phyloP scores from a whole-genome alignment of 169 alveolate genomes.

The Eimeria necatrix region DNA sequence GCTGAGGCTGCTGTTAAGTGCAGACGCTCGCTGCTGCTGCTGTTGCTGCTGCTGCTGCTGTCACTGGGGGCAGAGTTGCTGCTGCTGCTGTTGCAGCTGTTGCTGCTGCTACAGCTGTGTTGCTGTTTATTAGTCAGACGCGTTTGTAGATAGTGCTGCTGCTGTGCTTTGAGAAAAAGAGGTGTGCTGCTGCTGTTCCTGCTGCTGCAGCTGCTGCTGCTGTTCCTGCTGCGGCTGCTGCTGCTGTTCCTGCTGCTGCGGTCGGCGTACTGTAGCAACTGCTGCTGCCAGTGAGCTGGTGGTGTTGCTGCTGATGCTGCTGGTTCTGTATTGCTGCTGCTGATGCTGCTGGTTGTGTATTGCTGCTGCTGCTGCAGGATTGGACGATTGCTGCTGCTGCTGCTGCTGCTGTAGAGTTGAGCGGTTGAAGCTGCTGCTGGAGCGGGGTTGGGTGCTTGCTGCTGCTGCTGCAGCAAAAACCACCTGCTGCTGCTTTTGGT shows the following conservation, averaged over 20 bases:
- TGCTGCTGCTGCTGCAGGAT: too few relatives aligned
- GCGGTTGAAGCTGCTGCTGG: not conserved
- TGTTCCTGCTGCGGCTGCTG: too few relatives aligned
- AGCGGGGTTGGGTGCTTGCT: too few relatives aligned
- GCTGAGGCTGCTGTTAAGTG: too few relatives aligned
- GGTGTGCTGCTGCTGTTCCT: not conserved
- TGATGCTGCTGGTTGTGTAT: too few relatives aligned
- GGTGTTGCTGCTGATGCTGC: too few relatives aligned
- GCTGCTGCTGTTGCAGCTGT: not conserved
- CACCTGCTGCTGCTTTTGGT: not conserved
- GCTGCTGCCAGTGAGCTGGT: too few relatives aligned
- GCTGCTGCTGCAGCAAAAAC: too few relatives aligned
- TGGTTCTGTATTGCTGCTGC: too few relatives aligned
- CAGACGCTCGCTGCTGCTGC: not conserved
- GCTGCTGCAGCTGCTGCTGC: too few relatives aligned
- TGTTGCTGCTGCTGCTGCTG: constrained; percentile 2
- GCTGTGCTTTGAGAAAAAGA: not conserved
- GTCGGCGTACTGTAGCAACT: too few relatives aligned
- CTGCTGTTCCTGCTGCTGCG: not conserved
- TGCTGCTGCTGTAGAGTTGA: not conserved
- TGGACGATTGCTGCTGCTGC: not conserved
- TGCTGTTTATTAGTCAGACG: too few relatives aligned
- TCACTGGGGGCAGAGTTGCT: not conserved
- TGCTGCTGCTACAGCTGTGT: not conserved
- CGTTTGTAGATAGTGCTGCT: not conserved